phyloP scores from a whole-genome alignment of 2,329 filamentous ascomycete species.

The Sarocladium brachiariae region DNA sequence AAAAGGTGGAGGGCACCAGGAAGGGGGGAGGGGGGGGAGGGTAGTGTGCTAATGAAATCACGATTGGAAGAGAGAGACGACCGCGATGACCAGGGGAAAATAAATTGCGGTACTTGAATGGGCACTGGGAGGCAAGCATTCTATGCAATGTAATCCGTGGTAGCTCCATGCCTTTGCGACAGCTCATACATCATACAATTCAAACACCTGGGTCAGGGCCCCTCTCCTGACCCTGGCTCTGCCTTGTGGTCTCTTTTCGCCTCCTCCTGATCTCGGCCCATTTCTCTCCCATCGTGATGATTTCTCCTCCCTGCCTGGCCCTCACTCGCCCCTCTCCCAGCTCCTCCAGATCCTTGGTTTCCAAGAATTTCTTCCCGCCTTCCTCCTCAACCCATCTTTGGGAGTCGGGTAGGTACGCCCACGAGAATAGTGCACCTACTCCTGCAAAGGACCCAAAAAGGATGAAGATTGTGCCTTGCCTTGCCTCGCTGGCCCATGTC shows the following conservation, averaged over 20 bases:
- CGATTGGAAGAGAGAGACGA: no score
- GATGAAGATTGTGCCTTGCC: conserved; percentile 43
- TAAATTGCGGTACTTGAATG: no score
- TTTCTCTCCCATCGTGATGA: conserved; percentile 37
- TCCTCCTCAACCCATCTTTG: conserved; percentile 33
- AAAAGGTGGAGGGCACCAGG: no score
- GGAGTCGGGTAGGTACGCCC: conserved; percentile 44
- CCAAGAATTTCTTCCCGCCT: conserved; percentile 29
- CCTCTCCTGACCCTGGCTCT: conserved; percentile 6
- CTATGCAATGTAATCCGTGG: no score
- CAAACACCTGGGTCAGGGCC: background rate
- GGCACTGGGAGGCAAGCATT: no score
- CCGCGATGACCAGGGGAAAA: no score
- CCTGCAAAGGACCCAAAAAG: conserved; percentile 44
- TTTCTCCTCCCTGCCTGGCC: conserved; percentile 36
- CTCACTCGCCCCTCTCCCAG: conserved; percentile 41
- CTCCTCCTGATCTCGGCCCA: conserved; percentile 31
- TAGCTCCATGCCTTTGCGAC: no score
- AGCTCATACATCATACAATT: no score
- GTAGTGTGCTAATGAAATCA: no score
- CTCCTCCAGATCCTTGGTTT: conserved; percentile 43
- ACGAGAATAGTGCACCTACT: conserved; percentile 42
- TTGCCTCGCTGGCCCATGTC: conserved; percentile 32
- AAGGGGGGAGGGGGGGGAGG: no score
- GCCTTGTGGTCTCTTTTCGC: conserved; percentile 14